Conservation (phyloP, 2,329 filamentous ascomycete species). For the Metarhizium brunneum region DNA sequence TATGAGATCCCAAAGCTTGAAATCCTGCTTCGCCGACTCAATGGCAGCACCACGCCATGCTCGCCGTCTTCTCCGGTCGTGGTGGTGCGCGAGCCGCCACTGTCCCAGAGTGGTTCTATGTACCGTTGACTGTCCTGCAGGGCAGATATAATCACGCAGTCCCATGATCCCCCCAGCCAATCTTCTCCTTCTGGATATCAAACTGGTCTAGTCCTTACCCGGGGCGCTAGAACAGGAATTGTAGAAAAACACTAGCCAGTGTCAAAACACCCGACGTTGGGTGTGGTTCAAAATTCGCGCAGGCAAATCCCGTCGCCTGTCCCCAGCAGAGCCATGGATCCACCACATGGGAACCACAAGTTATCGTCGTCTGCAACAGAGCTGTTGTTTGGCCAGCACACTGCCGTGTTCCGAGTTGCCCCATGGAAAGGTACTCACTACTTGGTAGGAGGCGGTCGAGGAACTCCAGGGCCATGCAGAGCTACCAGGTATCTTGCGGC, state of each 20-base stretch:
- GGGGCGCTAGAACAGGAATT: neutral
- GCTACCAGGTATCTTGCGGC: neutral
- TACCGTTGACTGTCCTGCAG: neutral
- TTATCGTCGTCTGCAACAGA: neutral
- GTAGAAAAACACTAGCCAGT: too few relatives aligned
- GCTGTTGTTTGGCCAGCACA: neutral
- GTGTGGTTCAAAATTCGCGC: slow-evolving; percentile 7
- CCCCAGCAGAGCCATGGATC: neutral
- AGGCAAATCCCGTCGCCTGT: slow-evolving; percentile 5
- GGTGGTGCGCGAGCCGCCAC: neutral
- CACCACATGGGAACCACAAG: slow-evolving; percentile 7
- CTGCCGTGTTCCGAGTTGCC: neutral
- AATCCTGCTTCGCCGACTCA: too few relatives aligned
- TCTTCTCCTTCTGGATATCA: too few relatives aligned
- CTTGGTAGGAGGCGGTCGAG: too few relatives aligned
- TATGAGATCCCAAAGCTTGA: too few relatives aligned
- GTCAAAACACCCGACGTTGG: neutral
- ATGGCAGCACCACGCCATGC: neutral
- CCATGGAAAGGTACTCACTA: neutral
- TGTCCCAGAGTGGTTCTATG: neutral
- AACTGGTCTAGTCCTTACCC: neutral
- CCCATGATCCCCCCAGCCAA: neutral
- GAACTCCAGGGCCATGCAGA: neutral
- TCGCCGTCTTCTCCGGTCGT: neutral
- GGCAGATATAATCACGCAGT: neutral